A percentile compares a stretch with the other conserved stretches of the same genome.
phyloP scores from a whole-genome alignment of 257 asterid species.

The Schizonepeta tenuifolia region DNA sequence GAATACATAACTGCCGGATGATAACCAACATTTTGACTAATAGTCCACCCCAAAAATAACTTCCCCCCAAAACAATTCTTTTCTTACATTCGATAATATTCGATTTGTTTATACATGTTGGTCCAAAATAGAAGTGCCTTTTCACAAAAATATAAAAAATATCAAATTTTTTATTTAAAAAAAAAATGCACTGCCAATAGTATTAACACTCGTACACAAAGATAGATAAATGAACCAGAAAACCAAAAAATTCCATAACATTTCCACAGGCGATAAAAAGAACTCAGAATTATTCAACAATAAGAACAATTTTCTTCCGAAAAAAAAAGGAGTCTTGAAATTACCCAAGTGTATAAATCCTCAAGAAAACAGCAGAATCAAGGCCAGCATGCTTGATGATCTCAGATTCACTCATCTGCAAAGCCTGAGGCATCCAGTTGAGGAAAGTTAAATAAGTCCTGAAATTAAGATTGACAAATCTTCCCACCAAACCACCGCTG shows the following conservation, averaged over 20 bases:
- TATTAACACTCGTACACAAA: neutral
- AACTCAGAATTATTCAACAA: slow-evolving; percentile 16
- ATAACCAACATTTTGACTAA: neutral
- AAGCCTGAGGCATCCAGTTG: slow-evolving; percentile 97
- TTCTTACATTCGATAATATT: neutral
- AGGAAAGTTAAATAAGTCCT: slow-evolving; percentile 81
- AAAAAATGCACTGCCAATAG: slow-evolving; percentile 3
- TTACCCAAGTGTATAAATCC: slow-evolving; percentile 56
- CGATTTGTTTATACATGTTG: neutral
- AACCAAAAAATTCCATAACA: neutral
- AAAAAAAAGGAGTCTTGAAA: slow-evolving; percentile 16
- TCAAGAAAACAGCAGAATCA: slow-evolving; percentile 62
- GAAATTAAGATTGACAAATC: slow-evolving; percentile 69
- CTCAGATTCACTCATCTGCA: slow-evolving; percentile 79
- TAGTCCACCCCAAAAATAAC: neutral
- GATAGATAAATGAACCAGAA: neutral
- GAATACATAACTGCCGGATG: neutral
- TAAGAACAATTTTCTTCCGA: neutral
- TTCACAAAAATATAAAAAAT: too few species aligned
- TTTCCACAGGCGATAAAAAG: too few species aligned
- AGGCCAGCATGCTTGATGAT: slow-evolving; percentile 86
- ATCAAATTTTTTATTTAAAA: too few species aligned
- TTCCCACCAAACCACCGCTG: slow-evolving; percentile 62
- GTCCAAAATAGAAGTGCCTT: neutral
- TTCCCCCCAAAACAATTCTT: neutral